These are phyloP conservation scores for Ligustrum vulgare DNA, from an alignment of 257 asterid genomes.

Conservation along the genomic window DNA sequence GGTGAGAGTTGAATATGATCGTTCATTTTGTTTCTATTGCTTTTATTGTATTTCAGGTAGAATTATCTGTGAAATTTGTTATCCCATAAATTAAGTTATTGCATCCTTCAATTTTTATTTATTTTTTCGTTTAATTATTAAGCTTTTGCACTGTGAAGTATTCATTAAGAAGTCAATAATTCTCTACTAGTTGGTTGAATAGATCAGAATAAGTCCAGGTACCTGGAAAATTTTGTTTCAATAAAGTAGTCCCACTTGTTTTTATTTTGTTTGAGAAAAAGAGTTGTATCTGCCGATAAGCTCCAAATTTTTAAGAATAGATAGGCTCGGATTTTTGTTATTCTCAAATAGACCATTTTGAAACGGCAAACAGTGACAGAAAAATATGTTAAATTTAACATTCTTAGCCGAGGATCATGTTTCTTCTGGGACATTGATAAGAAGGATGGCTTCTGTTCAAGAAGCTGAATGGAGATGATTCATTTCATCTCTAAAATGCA, in stretches of 20 bases:
- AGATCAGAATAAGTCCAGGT: neutral
- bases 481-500: neutral
- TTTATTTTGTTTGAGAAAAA: too few relatives aligned
- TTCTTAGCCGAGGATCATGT: neutral
- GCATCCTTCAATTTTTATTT: neutral
- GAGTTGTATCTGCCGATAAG: neutral
- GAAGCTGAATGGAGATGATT: neutral
- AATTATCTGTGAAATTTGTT: neutral
- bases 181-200: neutral
- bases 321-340: neutral
- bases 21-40: neutral
- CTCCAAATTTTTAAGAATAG: neutral
- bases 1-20: slow-evolving; percentile 36
- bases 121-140: neutral
- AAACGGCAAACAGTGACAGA: too few relatives aligned
- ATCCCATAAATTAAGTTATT: neutral
- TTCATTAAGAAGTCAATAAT: neutral
- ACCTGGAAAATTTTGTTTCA: neutral
- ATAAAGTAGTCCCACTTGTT: neutral
- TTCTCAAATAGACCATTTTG: too few relatives aligned
- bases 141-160: neutral
- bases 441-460: neutral
- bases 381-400: neutral
- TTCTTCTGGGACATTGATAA: neutral
- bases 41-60: neutral